Evolutionary conservation across 75 land plant species (phyloP).

Genomic region (Pinus tabuliformis): DNA sequence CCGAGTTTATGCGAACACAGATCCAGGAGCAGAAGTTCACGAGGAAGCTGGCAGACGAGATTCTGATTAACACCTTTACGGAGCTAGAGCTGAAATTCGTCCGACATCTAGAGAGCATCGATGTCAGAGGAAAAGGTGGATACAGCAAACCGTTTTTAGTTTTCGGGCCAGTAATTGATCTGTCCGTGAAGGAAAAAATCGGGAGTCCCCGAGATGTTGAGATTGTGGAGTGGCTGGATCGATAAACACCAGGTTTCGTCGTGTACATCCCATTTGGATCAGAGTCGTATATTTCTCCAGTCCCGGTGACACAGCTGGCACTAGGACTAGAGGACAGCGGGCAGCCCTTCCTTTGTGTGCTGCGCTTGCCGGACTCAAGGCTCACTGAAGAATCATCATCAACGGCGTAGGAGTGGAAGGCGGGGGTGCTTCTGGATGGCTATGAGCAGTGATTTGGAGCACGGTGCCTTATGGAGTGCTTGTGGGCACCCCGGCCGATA

Average conservation of each 20-base stretch:
- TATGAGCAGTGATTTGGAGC: neutral
- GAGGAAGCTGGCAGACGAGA: neutral
- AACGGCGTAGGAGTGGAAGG: constrained; percentile 24
- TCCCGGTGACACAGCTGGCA: neutral
- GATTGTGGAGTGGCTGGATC: neutral
- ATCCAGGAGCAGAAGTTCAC: neutral
- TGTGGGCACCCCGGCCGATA: constrained; percentile 43
- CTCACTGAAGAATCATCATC: constrained; percentile 35
- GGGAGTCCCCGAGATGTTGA: neutral
- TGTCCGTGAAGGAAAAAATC: neutral
- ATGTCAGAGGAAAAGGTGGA: neutral
- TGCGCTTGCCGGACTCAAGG: constrained; percentile 16
- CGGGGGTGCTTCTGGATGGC: constrained; percentile 18
- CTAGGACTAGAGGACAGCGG: neutral
- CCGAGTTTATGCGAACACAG: neutral
- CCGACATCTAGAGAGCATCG: neutral
- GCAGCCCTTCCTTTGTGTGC: constrained; percentile 1
- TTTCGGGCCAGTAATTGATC: neutral
- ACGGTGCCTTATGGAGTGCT: neutral
- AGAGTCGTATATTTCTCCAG: neutral
- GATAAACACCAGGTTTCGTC: neutral
- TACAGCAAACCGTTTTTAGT: neutral
- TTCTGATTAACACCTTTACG: neutral
- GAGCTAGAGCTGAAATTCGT: neutral
- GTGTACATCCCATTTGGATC: constrained; percentile 2